Evolutionary conservation across 2,329 filamentous ascomycete genomes (phyloP), one percentile per base, ranked within the genome.

Genomic region (Plenodomus lindquistii): DNA sequence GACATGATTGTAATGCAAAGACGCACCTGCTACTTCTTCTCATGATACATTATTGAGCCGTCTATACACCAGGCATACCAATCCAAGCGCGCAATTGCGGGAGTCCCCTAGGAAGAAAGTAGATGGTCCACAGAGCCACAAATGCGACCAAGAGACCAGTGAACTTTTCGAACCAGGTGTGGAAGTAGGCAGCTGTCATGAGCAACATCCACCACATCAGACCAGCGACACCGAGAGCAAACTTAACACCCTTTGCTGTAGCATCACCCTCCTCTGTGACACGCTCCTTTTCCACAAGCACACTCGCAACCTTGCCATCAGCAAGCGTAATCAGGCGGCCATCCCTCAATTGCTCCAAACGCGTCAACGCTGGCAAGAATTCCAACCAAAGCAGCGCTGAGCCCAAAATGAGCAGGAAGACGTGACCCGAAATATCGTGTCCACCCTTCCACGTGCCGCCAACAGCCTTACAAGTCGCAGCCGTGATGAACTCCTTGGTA

Each of bases 131-230:
- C 15, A 80, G 56, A 8, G 71, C 74, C 13, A 55, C 55, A 53
- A 78, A 77, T 1, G 77, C 78, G 18, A 80, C 76, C n/a, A 77
- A 18, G 42, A 79, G 59, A 0, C 77, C 78, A 15, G 77, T 80
- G 42, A 79, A 75, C 87, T 97, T 99, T 77, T 99, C 94, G 63
- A 95, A 86, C 92, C 93, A 97, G 0, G 94, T 99, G 73, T 99
- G 94, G 67, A 99, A 99, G 79, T 93, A 99, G 34, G 95, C 92
- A 2, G 92, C 92, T 35, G 94, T 99, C 94, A 99, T 99, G 52
- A 97, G 79, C 69, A 99, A 74, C 94, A 99, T 99, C 90, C 94
- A 97, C 77, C 86, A 83, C 66, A 87, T 90, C 66, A 97, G 64
- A 0, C 74, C 85, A 16, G 88, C 81, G 20, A 97, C 84, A 0